phyloP scores from a whole-genome alignment of 306 rosid genomes.

The Notholithocarpus densiflorus region DNA sequence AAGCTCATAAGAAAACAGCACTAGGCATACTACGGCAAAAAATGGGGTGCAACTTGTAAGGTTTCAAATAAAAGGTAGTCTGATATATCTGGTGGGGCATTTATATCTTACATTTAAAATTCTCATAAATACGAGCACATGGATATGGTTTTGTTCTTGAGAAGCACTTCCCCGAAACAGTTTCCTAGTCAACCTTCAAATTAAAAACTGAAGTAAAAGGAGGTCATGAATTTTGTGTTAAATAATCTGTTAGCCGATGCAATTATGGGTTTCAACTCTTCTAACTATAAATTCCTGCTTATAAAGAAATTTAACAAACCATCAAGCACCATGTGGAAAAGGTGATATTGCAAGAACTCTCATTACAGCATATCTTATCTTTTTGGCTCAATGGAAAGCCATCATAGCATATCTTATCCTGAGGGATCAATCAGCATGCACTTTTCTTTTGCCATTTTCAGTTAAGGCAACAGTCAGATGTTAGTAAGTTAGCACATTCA shows the following conservation, averaged over 20 bases:
- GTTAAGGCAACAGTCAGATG: neutral
- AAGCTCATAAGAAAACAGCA: constrained; percentile 78
- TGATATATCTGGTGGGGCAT: constrained; percentile 6
- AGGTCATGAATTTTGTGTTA: neutral
- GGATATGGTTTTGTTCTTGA: constrained; percentile 51
- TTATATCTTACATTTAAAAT: constrained; percentile 66
- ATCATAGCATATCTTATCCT: neutral
- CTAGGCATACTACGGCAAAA: constrained; percentile 54
- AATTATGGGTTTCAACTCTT: constrained; percentile 3
- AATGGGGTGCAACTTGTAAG: constrained; percentile 20
- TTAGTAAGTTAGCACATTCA: neutral
- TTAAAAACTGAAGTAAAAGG: constrained; percentile 41
- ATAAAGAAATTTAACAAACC: neutral
- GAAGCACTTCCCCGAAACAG: constrained; percentile 64
- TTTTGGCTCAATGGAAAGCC: neutral
- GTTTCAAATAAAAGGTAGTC: constrained; percentile 14
- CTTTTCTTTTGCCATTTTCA: neutral
- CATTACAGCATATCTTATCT: neutral
- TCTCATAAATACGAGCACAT: constrained; percentile 67
- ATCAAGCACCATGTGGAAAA: neutral
- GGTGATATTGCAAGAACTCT: neutral
- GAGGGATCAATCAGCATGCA: neutral
- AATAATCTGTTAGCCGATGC: neutral
- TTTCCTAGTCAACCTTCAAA: constrained; percentile 57
- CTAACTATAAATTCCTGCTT: neutral